Evolutionary conservation across 371 early-diverging fungal species (phyloP), one percentile per base, ranked within the genome.

Genomic region (Apophysomyces variabilis): DNA sequence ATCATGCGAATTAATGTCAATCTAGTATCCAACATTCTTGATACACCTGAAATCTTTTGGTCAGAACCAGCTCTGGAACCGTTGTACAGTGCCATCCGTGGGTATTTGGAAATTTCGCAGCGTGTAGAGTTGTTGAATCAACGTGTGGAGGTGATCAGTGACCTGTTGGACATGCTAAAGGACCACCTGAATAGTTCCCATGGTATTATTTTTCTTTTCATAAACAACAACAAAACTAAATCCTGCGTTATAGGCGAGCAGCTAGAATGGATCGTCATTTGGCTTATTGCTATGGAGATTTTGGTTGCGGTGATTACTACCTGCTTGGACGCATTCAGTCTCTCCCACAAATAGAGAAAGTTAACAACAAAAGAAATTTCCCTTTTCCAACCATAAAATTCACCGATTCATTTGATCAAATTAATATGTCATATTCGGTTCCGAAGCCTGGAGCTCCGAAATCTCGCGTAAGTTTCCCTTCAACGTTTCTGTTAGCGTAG

Each of bases 41-140:
- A 95, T 70, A 90, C 90, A 37, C 95, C 95, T 38, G 95, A 95
- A 67, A 89, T 94, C 45, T 94, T 94, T 64, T 94, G 93, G 93
- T 90, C 91, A 11, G 92, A 93, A 63, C 94, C 94, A 6, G 83
- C 90, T 12, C 77, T 93, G 45, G 90, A 93, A 65, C 93, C 92
- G 11, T 67, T 95, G 36, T 95, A 93, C 61, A 83, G 83, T 64
- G 92, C 93, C 4, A 90, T 91, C 38, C 81, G 93, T 60, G 89
- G 90, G 21, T 90, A 90, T 59, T 77, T 95, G 35, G 96, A 95
- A 75, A 95, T 95, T 36, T 87, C 90, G 8, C 94, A 93, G 72
- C 86, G 95, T 39, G 89, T 90, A 12, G 78, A 80, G 35, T 56
- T 83, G 14, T 60, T 88, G 2, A 88, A 87, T 58, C 86, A 87